Conservation (phyloP, 306 rosid species). For the Crataegus laevigata region DNA sequence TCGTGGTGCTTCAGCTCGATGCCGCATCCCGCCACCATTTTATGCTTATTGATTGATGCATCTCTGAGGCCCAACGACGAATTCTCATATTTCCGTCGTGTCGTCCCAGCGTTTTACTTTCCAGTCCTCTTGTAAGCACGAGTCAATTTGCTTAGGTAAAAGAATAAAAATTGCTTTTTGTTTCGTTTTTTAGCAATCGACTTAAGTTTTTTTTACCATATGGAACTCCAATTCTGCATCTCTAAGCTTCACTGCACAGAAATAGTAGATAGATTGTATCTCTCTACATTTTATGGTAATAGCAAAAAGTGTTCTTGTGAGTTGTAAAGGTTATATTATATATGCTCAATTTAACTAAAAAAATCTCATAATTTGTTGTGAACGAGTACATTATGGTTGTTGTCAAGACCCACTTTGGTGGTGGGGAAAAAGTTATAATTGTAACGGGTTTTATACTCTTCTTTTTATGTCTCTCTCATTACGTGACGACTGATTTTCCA, state of each 20-base stretch:
- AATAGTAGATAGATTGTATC: too few species aligned
- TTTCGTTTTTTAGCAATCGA: too few species aligned
- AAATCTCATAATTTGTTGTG: too few species aligned
- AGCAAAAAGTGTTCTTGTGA: neutral
- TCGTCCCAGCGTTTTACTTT: neutral
- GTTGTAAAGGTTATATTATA: too few species aligned
- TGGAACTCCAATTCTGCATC: too few species aligned
- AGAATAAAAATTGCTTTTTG: too few species aligned
- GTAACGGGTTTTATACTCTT: neutral
- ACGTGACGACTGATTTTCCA: neutral
- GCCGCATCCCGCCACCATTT: neutral
- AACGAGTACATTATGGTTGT: neutral
- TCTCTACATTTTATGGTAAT: too few species aligned
- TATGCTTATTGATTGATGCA: neutral
- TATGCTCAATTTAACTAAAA: too few species aligned
- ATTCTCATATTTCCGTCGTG: neutral
- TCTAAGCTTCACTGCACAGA: too few species aligned
- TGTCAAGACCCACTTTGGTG: neutral
- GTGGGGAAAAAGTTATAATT: neutral
- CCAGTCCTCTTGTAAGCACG: neutral
- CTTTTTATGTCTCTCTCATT: too few species aligned
- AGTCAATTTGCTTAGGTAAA: too few species aligned
- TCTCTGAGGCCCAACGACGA: neutral
- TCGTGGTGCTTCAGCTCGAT: neutral
- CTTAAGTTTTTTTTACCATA: too few species aligned